Percentiles rank a stretch among this genome's conserved stretches.
These are phyloP conservation scores for Cladosporium sp. DNA, from an alignment of 2,329 filamentous ascomycete species.

Conservation along the genomic window DNA sequence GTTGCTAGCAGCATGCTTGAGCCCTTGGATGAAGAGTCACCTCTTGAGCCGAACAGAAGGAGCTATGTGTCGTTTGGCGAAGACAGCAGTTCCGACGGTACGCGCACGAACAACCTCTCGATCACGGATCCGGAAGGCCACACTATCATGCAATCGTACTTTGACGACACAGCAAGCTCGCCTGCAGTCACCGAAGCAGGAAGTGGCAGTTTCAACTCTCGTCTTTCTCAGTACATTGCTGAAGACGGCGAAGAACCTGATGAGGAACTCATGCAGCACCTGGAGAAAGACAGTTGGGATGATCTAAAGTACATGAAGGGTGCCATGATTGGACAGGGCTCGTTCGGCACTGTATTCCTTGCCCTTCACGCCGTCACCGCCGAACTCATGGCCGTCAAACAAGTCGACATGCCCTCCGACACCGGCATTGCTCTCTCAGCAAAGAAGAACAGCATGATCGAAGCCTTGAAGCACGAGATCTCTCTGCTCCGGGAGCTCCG, in stretches of 20 bases:
- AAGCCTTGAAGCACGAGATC: slow-evolving; percentile 94
- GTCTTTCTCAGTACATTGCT: slow-evolving; percentile 76
- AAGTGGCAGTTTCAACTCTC: slow-evolving; percentile 67
- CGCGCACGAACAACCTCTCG: slow-evolving; percentile 62
- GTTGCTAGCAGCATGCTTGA: slow-evolving; percentile 84
- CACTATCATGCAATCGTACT: slow-evolving; percentile 67
- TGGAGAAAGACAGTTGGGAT: slow-evolving; percentile 89
- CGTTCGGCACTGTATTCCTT: slow-evolving; percentile 92
- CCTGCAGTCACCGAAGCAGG: slow-evolving; percentile 49
- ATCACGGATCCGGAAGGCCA: slow-evolving; percentile 75
- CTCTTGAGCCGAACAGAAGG: slow-evolving; percentile 81
- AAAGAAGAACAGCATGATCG: slow-evolving; percentile 97
- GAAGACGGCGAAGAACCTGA: slow-evolving; percentile 91
- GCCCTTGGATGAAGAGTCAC: slow-evolving; percentile 85
- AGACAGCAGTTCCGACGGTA: slow-evolving; percentile 60
- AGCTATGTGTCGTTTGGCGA: slow-evolving; percentile 85
- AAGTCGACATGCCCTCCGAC: slow-evolving; percentile 85
- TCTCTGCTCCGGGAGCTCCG: slow-evolving; percentile 87
- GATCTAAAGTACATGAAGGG: slow-evolving; percentile 99
- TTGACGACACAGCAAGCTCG: slow-evolving; percentile 71
- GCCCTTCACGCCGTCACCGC: slow-evolving; percentile 93
- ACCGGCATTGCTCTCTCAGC: slow-evolving; percentile 74
- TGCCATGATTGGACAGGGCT: slow-evolving; percentile 91
- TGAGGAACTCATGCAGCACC: slow-evolving; percentile 82
- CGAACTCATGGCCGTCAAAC: slow-evolving; percentile 96